A percentile compares a stretch with the other conserved stretches of the same genome.
phyloP scores from a whole-genome alignment of 2,329 filamentous ascomycete species.

The Byssothecium circinans region DNA sequence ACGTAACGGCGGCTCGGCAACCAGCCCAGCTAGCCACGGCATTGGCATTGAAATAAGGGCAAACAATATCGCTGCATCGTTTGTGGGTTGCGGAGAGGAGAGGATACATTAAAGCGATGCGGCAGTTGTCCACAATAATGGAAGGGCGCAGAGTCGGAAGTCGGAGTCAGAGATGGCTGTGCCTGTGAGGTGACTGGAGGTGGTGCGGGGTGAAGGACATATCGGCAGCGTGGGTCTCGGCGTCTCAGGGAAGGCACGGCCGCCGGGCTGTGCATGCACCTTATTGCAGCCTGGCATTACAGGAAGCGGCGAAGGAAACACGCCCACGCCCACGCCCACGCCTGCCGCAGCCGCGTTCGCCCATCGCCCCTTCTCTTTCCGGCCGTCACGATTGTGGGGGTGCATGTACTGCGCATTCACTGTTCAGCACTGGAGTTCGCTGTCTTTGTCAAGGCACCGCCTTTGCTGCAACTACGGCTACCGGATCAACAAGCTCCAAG shows the following conservation, averaged over 20 bases:
- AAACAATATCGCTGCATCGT: too few relatives aligned
- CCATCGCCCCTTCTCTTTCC: neutral
- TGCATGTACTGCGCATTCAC: too few relatives aligned
- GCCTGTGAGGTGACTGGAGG: slow-evolving; percentile 5
- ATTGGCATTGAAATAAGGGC: too few relatives aligned
- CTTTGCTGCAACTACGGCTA: too few relatives aligned
- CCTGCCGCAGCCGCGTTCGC: neutral
- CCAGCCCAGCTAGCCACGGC: too few relatives aligned
- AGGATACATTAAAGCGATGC: neutral
- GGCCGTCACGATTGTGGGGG: neutral
- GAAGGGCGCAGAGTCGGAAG: slow-evolving; percentile 5
- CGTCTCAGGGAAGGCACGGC: slow-evolving; percentile 22
- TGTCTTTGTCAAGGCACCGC: too few relatives aligned
- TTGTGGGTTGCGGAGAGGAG: neutral
- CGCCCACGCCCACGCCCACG: neutral
- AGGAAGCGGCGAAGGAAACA: slow-evolving; percentile 3
- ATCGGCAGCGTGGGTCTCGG: neutral
- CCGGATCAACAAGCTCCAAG: neutral
- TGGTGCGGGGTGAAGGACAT: neutral
- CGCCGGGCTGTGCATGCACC: slow-evolving; percentile 9
- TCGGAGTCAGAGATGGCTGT: neutral
- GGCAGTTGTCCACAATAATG: neutral
- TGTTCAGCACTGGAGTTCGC: too few relatives aligned
- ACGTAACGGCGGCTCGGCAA: too few relatives aligned
- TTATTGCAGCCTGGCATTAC: too few relatives aligned